phyloP scores from a whole-genome alignment of 495 filamentous ascomycete genomes.

The Penicillium parvum region DNA sequence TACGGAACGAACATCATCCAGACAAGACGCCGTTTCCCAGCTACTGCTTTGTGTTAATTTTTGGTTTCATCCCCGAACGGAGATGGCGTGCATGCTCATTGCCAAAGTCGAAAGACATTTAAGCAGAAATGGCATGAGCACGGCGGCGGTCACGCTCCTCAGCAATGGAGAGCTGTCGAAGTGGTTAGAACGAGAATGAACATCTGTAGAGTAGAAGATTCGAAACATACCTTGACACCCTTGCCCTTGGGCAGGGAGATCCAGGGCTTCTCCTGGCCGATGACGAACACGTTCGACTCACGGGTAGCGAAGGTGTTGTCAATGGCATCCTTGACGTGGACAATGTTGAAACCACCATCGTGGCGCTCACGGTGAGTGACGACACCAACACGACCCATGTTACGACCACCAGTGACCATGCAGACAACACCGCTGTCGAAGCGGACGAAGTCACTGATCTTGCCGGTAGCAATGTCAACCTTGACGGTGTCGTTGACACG shows the following conservation, averaged over 20 bases:
- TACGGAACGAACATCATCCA: constrained; percentile 39
- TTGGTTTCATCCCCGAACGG: constrained; percentile 19
- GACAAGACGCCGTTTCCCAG: constrained; percentile 39
- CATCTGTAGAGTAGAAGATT: neutral
- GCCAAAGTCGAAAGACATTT: constrained; percentile 36
- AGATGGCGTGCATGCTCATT: constrained; percentile 15
- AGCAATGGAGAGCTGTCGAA: constrained; percentile 74
- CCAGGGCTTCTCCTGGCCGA: constrained; percentile 97
- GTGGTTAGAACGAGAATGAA: constrained; percentile 8
- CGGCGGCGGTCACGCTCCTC: constrained; percentile 97
- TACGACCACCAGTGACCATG: constrained; percentile 98
- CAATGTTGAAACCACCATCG: constrained; percentile 99
- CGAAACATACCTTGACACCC: constrained; percentile 80
- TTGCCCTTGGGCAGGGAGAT: constrained; percentile 98
- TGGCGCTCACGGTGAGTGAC: constrained; percentile 99
- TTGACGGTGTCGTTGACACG: constrained; percentile 99
- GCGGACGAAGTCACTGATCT: constrained; percentile 91
- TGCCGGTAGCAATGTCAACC: constrained; percentile 93
- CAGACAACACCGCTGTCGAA: constrained; percentile 97
- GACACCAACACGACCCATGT: constrained; percentile 99
- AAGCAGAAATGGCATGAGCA: constrained; percentile 68
- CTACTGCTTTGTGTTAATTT: constrained; percentile 28
- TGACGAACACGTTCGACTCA: constrained; percentile 97
- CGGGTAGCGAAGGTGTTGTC: constrained; percentile 99
- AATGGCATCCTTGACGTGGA: constrained; percentile 98